These are phyloP conservation scores for Thalassiosira hispida DNA, from an alignment of 352 stramenopile species.

Conservation along the genomic window DNA sequence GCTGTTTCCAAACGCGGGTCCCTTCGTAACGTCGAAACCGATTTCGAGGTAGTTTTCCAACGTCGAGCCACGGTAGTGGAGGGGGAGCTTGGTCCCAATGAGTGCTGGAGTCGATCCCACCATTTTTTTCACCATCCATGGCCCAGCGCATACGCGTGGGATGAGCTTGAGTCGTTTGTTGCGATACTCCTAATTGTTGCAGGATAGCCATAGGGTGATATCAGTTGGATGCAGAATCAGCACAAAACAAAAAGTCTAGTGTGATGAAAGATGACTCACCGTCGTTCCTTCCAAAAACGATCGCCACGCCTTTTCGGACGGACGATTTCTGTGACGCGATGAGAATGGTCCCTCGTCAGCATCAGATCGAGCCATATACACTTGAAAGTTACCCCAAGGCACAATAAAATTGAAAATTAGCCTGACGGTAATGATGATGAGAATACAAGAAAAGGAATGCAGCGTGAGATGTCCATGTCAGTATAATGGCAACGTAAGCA, in stretches of 20 bases:
- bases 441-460: not conserved
- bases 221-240: not conserved
- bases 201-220: not conserved
- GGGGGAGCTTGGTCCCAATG: slow-evolving; percentile 57
- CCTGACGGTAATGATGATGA: not conserved
- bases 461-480: not conserved
- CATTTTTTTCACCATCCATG: slow-evolving; percentile 68
- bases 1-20: slow-evolving; percentile 52
- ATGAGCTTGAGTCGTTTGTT: slow-evolving; percentile 63
- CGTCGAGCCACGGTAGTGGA: slow-evolving; percentile 43
- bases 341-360: slow-evolving; percentile 45
- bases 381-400: slow-evolving; percentile 58
- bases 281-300: slow-evolving; percentile 32
- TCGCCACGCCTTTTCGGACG: slow-evolving; percentile 48
- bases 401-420: slow-evolving; percentile 51
- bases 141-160: slow-evolving; percentile 42
- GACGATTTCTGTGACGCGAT: slow-evolving; percentile 16
- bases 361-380: slow-evolving; percentile 50
- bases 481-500: slow-evolving; percentile 7
- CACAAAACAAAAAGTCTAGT: too few species aligned
- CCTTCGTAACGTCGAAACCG: slow-evolving; percentile 52
- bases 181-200: slow-evolving; percentile 31
- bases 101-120: slow-evolving; percentile 52
- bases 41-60: slow-evolving; percentile 61
- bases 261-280: slow-evolving; percentile 19